Conservation (phyloP, 2,329 filamentous ascomycete species). For the Orbilia ellipsospora region DNA sequence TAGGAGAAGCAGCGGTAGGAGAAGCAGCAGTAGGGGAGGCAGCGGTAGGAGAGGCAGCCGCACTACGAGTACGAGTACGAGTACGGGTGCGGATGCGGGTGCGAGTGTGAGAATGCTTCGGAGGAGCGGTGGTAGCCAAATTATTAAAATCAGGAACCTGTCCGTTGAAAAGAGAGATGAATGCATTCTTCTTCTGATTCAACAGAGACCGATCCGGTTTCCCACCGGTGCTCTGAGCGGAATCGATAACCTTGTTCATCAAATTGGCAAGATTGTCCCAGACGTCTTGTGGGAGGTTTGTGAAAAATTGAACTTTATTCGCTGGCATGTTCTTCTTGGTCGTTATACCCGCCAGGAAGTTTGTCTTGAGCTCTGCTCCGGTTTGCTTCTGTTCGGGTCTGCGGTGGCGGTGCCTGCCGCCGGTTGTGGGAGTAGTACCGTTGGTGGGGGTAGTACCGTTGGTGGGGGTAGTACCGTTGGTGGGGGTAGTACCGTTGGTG, state of each 20-base stretch:
- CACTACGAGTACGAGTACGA: no score
- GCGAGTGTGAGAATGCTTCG: no score
- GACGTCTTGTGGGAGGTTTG: background rate
- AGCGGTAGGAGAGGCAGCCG: no score
- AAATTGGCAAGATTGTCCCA: slow-evolving; percentile 3
- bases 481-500: background rate
- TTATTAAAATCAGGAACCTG: slow-evolving; percentile 7
- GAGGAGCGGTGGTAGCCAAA: background rate
- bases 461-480: background rate
- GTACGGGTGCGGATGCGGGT: no score
- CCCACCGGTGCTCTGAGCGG: background rate
- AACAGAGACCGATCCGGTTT: background rate
- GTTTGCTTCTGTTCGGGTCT: background rate
- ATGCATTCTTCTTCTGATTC: slow-evolving; percentile 15
- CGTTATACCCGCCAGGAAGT: background rate
- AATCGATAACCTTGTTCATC: slow-evolving; percentile 1
- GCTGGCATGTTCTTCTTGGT: background rate
- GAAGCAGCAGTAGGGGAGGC: no score
- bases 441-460: background rate
- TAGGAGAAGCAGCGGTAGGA: no score
- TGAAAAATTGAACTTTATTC: background rate
- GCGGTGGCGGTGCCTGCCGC: no score
- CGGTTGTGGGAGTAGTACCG: background rate
- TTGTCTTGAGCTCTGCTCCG: background rate
- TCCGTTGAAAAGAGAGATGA: slow-evolving; percentile 1